phyloP scores from a whole-genome alignment of 2,329 filamentous ascomycete species.

The Scedosporium dehoogii region DNA sequence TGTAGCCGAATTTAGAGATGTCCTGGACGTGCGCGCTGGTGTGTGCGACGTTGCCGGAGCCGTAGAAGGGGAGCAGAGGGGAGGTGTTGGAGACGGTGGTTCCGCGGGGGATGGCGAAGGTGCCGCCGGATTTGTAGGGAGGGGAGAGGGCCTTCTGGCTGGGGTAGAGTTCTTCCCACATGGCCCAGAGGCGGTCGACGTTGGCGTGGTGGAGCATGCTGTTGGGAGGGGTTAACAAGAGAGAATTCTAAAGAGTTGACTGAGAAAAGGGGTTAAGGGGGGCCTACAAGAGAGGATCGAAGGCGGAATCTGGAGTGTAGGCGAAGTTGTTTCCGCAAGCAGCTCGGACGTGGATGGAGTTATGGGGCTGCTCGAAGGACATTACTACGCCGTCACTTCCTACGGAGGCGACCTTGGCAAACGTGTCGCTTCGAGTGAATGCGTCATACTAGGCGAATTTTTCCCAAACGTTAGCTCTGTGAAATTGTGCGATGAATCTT shows the following conservation, averaged over 20 bases:
- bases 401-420: slow-evolving; percentile 23
- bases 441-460: slow-evolving; percentile 26
- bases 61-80: slow-evolving; percentile 41
- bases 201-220: slow-evolving; percentile 43
- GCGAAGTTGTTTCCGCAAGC: slow-evolving; percentile 32
- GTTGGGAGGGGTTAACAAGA: neutral
- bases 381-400: slow-evolving; percentile 19
- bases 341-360: slow-evolving; percentile 29
- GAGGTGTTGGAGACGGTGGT: slow-evolving; percentile 31
- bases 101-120: slow-evolving; percentile 30
- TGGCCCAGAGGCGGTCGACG: slow-evolving; percentile 55
- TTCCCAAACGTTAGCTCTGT: neutral
- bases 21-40: slow-evolving; percentile 26
- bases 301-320: slow-evolving; percentile 28
- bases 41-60: slow-evolving; percentile 26
- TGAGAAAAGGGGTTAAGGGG: neutral
- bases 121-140: slow-evolving; percentile 23
- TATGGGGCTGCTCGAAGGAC: slow-evolving; percentile 34
- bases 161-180: slow-evolving; percentile 36
- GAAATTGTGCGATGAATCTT: neutral
- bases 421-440: slow-evolving; percentile 26
- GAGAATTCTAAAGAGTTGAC: neutral
- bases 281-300: slow-evolving; percentile 34
- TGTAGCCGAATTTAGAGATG: slow-evolving; percentile 27
- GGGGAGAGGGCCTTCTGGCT: slow-evolving; percentile 22